These are phyloP conservation scores for Phylloporus rhodoxanthus DNA, from an alignment of 768 basidiomycete genomes.

Conservation along the genomic window DNA sequence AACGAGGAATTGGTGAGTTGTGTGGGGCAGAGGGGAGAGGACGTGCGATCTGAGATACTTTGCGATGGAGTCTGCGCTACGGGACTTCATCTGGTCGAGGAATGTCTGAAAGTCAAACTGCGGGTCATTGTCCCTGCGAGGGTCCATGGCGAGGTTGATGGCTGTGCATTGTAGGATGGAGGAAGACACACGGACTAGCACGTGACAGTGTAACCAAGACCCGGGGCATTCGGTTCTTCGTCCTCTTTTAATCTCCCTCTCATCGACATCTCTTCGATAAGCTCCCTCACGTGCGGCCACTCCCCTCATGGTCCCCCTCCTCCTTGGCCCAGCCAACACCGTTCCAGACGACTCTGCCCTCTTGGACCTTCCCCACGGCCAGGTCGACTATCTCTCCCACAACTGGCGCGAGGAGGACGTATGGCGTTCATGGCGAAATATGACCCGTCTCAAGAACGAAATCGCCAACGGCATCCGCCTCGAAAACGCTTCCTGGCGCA, in stretches of 20 bases:
- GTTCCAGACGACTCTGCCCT: slow-evolving; percentile 74
- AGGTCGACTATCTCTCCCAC: slow-evolving; percentile 98
- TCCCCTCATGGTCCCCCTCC: slow-evolving; percentile 54
- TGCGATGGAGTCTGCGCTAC: slow-evolving; percentile 84
- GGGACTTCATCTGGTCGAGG: slow-evolving; percentile 88
- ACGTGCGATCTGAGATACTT: slow-evolving; percentile 93
- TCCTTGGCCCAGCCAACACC: slow-evolving; percentile 57
- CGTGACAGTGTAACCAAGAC: slow-evolving; percentile 3
- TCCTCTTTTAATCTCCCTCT: slow-evolving; percentile 15
- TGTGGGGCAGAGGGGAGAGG: background rate
- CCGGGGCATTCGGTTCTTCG: background rate
- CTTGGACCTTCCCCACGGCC: slow-evolving; percentile 79
- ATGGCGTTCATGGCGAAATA: slow-evolving; percentile 96
- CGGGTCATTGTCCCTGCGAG: slow-evolving; percentile 33
- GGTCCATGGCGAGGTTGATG: slow-evolving; percentile 49
- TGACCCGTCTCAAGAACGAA: slow-evolving; percentile 98
- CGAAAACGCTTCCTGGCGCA: slow-evolving; percentile 98
- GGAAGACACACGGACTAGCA: slow-evolving; percentile 31
- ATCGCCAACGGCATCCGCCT: slow-evolving; percentile 91
- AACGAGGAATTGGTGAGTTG: background rate
- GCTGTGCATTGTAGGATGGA: slow-evolving; percentile 13
- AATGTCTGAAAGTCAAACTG: slow-evolving; percentile 93
- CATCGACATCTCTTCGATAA: slow-evolving; percentile 2
- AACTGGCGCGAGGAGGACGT: slow-evolving; percentile 98
- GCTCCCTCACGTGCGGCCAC: background rate